Base-by-base conservation (phyloP, 2,329 filamentous ascomycete genomes). In the Aspergillus unguis region DNA sequence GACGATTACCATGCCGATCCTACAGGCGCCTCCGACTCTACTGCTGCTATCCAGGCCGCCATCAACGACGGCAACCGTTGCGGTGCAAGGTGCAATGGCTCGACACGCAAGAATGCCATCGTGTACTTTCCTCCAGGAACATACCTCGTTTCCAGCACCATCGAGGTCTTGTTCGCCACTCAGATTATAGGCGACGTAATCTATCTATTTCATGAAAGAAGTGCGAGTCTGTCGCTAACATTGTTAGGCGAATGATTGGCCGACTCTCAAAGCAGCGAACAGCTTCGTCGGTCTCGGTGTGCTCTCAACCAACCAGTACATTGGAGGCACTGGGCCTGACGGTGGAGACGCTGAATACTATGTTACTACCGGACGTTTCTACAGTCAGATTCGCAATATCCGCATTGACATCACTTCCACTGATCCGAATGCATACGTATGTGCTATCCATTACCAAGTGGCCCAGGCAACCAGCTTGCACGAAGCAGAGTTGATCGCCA, bases 251-350 rank as follows among this genome's bases (percentile, higher is more conserved):
- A 52, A 47, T 32, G 31, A 47, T 9, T 47, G 50, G 50, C 50
- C 65, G 77, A 59, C 58, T 25, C 55, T 65, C 37, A 58, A 55
- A 35, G 85, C 85, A 5, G 71, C 80, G 10, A 66, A 81, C 50
- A 77, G 79, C 64, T 95, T 95, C 65, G 61, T 76, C 5, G 91
- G 90, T 47, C 90, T 95, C 73, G 90, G 85, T 45, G 80, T 95
- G 52, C 86, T 96, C 59, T 89, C 94, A 65, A 79, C 87, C 2
- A 84, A 95, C 65, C 88, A 89, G 0, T 95, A 95, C 70, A 59
- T 65, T 28, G 52, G 52, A n/a, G 42, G 43, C 29, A 45, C 29
- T 26, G 50, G 50, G 44, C 33, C 54, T 32, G 42, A 49, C 7
- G 54, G 46, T 17, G 50, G 50, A 11, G 41, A 56, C 26, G 50